A percentile compares a stretch with the other conserved stretches of the same genome.
These are phyloP conservation scores for Pachysandra terminalis DNA, from an alignment of 164 flowering plant species.

Conservation along the genomic window DNA sequence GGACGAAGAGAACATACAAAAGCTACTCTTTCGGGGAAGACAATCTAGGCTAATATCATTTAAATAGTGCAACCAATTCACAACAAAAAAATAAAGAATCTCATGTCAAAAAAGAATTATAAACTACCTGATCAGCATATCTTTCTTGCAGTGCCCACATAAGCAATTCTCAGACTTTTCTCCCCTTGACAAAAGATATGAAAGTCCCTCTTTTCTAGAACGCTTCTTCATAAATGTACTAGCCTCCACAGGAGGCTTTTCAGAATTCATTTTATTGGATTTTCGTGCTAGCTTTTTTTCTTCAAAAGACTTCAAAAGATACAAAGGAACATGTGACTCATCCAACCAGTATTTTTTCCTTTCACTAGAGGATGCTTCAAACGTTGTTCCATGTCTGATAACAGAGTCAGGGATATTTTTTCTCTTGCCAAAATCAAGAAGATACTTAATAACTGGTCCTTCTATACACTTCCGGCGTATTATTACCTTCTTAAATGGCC, in stretches of 20 bases:
- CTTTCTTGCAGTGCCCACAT: constrained; percentile 88
- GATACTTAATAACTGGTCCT: constrained; percentile 58
- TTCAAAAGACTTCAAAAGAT: constrained; percentile 80
- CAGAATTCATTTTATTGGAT: constrained; percentile 30
- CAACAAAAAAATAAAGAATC: not conserved
- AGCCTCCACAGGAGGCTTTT: constrained; percentile 22
- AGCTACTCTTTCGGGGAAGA: not conserved
- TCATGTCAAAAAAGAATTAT: not conserved
- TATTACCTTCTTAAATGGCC: constrained; percentile 73
- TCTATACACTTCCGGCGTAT: constrained; percentile 66
- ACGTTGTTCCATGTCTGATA: constrained; percentile 47
- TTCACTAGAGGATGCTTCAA: constrained; percentile 63
- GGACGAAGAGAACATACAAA: not conserved
- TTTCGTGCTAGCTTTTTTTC: constrained; percentile 63
- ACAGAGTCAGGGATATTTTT: constrained; percentile 76
- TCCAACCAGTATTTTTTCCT: constrained; percentile 88
- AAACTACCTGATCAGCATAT: constrained; percentile 64
- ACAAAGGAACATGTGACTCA: constrained; percentile 78
- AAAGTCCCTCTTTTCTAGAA: constrained; percentile 39
- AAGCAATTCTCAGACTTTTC: constrained; percentile 50
- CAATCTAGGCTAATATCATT: not conserved
- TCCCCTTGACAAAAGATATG: constrained; percentile 58
- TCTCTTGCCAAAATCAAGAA: constrained; percentile 97
- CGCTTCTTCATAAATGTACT: constrained; percentile 27
- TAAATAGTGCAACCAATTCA: not conserved